These are phyloP conservation scores for Aaosphaeria arxii DNA, from an alignment of 2,329 filamentous ascomycete species.

Conservation along the genomic window DNA sequence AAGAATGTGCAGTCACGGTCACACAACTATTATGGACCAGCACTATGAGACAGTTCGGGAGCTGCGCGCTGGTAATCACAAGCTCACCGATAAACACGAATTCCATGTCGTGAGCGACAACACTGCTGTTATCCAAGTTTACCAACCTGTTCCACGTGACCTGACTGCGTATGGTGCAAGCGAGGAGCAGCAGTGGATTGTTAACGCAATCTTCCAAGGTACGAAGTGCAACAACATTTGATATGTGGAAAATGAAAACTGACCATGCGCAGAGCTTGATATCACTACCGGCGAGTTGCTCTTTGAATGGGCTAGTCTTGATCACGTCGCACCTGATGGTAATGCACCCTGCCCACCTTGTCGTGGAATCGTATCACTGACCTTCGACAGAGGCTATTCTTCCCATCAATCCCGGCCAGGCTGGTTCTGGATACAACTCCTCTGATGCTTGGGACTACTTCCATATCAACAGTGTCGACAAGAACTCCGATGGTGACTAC, in stretches of 20 bases:
- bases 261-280: conserved; percentile 31
- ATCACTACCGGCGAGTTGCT: conserved; percentile 37
- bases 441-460: conserved; percentile 38
- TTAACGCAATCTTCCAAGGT: conserved; percentile 55
- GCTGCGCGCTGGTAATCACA: conserved; percentile 51
- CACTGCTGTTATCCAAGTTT: conserved; percentile 54
- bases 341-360: neutral
- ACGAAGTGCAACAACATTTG: conserved; percentile 1
- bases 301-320: conserved; percentile 39
- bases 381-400: conserved; percentile 23
- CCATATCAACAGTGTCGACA: conserved; percentile 41
- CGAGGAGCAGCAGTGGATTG: conserved; percentile 54
- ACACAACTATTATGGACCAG: conserved; percentile 49
- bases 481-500: conserved; percentile 29
- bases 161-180: conserved; percentile 43
- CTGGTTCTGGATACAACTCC: conserved; percentile 24
- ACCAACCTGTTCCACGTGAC: conserved; percentile 48
- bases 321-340: conserved; percentile 25
- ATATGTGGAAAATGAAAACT: neutral
- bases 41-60: conserved; percentile 55
- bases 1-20: conserved; percentile 30
- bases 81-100: conserved; percentile 46
- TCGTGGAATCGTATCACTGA: neutral
- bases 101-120: conserved; percentile 54
- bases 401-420: conserved; percentile 14